A percentile compares a stretch with the other conserved stretches of the same genome.
These are phyloP conservation scores for Orobanche coerulescens DNA, from an alignment of 257 asterid species.

Conservation along the genomic window DNA sequence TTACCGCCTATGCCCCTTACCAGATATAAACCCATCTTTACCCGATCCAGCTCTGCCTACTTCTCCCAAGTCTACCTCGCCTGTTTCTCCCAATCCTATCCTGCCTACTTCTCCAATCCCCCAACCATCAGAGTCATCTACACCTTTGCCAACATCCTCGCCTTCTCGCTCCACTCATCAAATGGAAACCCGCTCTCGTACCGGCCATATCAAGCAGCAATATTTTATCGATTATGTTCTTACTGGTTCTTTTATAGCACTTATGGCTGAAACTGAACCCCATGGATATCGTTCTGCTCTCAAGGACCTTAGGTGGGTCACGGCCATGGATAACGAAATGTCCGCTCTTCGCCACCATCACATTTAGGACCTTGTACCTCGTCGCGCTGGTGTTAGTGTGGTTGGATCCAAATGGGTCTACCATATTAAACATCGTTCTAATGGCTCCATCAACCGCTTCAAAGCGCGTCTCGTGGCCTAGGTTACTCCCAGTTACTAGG, in stretches of 20 bases:
- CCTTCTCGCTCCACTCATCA: background rate
- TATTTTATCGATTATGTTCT: background rate
- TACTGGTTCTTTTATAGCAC: background rate
- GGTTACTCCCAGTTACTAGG: background rate
- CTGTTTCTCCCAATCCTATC: no score
- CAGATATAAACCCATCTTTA: no score
- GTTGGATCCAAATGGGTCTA: background rate
- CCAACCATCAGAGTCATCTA: background rate
- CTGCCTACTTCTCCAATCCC: no score
- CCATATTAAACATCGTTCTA: background rate
- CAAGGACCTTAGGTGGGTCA: background rate
- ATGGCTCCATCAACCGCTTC: background rate
- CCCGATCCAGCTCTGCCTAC: no score
- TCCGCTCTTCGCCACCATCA: background rate
- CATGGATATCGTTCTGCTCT: background rate
- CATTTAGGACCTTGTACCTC: background rate
- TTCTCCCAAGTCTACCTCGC: no score
- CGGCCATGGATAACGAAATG: background rate
- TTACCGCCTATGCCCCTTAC: no score
- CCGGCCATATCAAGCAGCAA: background rate
- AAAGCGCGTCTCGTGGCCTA: background rate
- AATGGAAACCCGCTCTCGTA: background rate
- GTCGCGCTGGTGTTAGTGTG: background rate
- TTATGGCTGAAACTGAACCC: background rate
- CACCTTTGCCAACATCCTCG: background rate